phyloP scores from a whole-genome alignment of 2,329 filamentous ascomycete genomes.

The Proliferodiscus dingleyae region DNA sequence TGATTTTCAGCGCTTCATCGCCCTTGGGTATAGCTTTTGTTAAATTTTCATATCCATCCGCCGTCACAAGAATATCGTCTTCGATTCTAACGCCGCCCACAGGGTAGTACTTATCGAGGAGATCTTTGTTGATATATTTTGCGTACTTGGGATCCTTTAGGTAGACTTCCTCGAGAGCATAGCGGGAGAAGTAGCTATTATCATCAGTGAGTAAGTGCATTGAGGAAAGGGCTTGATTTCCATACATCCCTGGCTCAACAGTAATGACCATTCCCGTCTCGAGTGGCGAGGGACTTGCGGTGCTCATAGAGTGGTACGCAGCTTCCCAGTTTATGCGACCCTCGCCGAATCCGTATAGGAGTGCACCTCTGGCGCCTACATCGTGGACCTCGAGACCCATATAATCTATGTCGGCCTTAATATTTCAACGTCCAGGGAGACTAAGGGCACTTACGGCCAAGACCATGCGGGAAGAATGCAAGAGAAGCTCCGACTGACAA shows the following conservation, averaged over 20 bases:
- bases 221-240: not conserved
- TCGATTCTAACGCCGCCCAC: constrained; percentile 92
- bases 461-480: constrained; percentile 62
- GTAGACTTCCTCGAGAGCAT: constrained; percentile 67
- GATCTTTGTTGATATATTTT: constrained; percentile 59
- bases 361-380: constrained; percentile 38
- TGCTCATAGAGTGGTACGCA: constrained; percentile 14
- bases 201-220: not conserved
- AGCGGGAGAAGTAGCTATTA: constrained; percentile 65
- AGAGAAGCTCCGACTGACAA: constrained; percentile 47
- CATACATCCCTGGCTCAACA: constrained; percentile 68
- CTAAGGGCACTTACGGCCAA: constrained; percentile 21
- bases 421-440: constrained; percentile 6
- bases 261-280: constrained; percentile 66
- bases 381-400: constrained; percentile 64
- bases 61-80: constrained; percentile 79
- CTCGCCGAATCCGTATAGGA: constrained; percentile 28
- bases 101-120: constrained; percentile 64
- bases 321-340: constrained; percentile 10
- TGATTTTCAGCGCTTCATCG: constrained; percentile 61
- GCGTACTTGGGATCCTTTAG: constrained; percentile 53
- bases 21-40: constrained; percentile 70
- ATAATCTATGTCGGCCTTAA: constrained; percentile 38
- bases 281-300: constrained; percentile 35
- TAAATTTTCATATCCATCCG: constrained; percentile 75